These are phyloP conservation scores for Aphanomyces invadans DNA, from an alignment of 352 stramenopile genomes.

Conservation along the genomic window DNA sequence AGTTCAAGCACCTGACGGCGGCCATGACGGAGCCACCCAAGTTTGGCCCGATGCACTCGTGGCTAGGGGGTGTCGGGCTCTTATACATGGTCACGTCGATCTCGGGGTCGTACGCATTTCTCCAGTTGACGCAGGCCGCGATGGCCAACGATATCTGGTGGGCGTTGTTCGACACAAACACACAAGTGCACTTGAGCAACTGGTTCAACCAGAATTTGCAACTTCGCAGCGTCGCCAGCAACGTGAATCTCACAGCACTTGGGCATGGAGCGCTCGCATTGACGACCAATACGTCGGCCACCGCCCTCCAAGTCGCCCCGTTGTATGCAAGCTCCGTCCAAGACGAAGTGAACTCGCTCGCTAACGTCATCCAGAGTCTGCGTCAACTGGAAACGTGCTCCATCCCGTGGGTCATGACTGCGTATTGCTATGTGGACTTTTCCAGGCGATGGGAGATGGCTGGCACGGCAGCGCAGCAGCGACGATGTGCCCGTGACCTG, in stretches of 20 bases:
- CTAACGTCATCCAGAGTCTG: constrained; percentile 8
- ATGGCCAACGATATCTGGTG: constrained; percentile 22
- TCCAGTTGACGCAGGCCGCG: not conserved
- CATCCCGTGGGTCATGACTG: constrained; percentile 11
- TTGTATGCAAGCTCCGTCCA: constrained; percentile 15
- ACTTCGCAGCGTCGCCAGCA: not conserved
- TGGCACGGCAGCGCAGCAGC: not conserved
- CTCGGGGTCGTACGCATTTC: not conserved
- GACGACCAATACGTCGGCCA: not conserved
- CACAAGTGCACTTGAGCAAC: not conserved
- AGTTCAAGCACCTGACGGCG: not conserved
- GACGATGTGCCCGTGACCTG: not conserved
- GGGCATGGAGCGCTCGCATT: not conserved
- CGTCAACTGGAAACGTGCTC: constrained; percentile 5
- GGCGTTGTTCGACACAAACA: not conserved
- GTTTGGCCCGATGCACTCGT: not conserved
- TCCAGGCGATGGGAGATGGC: constrained; percentile 11
- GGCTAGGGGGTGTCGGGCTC: not conserved
- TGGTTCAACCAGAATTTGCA: constrained; percentile 7
- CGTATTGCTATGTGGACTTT: constrained; percentile 23
- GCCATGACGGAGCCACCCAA: not conserved
- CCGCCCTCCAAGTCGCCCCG: not conserved
- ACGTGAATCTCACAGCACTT: not conserved
- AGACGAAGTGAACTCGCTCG: constrained; percentile 20
- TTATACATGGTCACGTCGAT: not conserved